phyloP scores from a whole-genome alignment of 2,329 filamentous ascomycete species.

The Microthyrium microscopicum region DNA sequence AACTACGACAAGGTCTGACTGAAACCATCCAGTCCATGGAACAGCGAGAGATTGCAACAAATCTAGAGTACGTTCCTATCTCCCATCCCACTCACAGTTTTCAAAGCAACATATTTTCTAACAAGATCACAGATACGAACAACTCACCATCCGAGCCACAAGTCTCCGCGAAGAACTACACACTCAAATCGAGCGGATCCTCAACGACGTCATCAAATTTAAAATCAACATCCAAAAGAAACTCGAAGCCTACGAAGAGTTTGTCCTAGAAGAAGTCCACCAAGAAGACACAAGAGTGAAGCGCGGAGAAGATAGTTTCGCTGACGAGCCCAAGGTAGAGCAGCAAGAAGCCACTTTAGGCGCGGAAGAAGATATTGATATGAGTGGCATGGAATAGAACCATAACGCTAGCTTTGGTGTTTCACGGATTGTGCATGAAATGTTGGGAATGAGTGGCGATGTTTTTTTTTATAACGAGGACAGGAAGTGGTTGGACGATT shows the following conservation, averaged over 20 bases:
- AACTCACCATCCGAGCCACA: conserved; percentile 70
- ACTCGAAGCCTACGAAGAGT: conserved; percentile 84
- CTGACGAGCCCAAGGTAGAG: conserved; percentile 1
- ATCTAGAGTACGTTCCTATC: conserved; percentile 57
- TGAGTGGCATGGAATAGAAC: not conserved
- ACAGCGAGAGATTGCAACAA: conserved; percentile 89
- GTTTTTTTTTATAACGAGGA: not conserved
- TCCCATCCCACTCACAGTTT: not conserved
- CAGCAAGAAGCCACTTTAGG: not conserved
- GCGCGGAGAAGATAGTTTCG: not conserved
- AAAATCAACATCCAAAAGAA: conserved; percentile 92
- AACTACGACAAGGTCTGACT: conserved; percentile 68
- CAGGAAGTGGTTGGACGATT: not conserved
- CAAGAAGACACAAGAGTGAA: conserved; percentile 14
- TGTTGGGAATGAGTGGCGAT: not conserved
- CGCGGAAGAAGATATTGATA: conserved; percentile 1
- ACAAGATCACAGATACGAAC: conserved; percentile 54
- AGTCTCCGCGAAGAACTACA: conserved; percentile 91
- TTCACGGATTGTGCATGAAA: not conserved
- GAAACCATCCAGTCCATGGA: conserved; percentile 86
- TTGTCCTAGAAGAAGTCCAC: conserved; percentile 74
- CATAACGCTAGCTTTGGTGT: not conserved
- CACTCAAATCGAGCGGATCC: conserved; percentile 85
- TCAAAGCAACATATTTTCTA: conserved; percentile 3
- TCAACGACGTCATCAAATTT: conserved; percentile 96